Base-by-base conservation (phyloP, 192 early-diverging fungal genomes). In the Pilaira anomala region DNA sequence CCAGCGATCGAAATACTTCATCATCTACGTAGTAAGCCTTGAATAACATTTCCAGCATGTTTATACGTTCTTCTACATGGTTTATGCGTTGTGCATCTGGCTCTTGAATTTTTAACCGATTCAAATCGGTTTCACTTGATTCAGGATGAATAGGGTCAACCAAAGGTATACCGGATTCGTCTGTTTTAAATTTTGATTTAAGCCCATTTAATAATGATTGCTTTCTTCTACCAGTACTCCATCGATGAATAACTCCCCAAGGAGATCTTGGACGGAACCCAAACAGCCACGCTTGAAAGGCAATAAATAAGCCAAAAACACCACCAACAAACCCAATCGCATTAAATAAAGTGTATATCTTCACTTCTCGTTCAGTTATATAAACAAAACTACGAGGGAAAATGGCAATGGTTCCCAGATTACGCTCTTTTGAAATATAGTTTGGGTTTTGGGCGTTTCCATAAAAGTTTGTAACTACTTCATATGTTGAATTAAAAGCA, bases 211-310 rank as follows among this genome's bases (percentile, higher is more conserved):
- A 22, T 46, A 67, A 36, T 2, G 69, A 71, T 4, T 59, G 63
- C 49, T 61, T 65, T 50, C 59, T 60, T 64, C 49, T 51, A 29
- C 69, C 69, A 26, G 57, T 49, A 50, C 63, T 65, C 69, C 69
- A 71, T 29, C 69, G 58, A 48, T 71, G 69, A 22, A 71, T 52
- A n/a, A 71, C 57, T 21, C 69, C 69, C 69, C 69, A 71, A 13
- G 69, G 69, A 33, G 58, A 66, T 18, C 63, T 65, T 28, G 69
- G 69, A 26, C 69, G 57, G 12, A 61, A 62, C 21, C 69, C 69
- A 33, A 71, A 71, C 3, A 71, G 40, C 69, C 69, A 71, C 12
- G 63, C 33, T 30, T 71, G 69, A 14, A 71, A 3, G 14, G 63
- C 69, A 12, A 71, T 33, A 2, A 61, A 25, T 6, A 71, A 33